A percentile compares a stretch with the other conserved stretches of the same genome.
These are phyloP conservation scores for Mucuna pruriens DNA, from an alignment of 306 rosid genomes.

Conservation along the genomic window DNA sequence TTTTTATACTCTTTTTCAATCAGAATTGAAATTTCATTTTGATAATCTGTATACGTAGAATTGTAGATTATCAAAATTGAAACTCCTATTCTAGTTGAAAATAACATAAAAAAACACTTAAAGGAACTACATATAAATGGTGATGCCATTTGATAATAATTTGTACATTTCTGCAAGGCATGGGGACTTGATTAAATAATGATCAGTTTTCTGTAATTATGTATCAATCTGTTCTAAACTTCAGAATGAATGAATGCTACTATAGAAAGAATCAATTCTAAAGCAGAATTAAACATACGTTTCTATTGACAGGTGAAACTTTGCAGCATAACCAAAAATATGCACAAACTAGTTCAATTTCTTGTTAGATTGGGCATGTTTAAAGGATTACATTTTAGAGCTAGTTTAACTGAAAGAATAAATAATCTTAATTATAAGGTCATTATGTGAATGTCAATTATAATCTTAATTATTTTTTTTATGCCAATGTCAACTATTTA, in stretches of 20 bases:
- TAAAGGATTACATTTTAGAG: background rate
- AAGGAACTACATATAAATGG: background rate
- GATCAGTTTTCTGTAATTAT: background rate
- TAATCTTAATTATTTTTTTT: background rate
- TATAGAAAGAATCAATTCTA: background rate
- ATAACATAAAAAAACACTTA: background rate
- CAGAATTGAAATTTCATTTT: background rate
- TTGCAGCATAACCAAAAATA: background rate
- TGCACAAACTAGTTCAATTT: background rate
- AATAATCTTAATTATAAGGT: background rate
- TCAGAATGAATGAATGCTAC: background rate
- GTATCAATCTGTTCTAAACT: background rate
- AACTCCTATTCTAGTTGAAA: background rate
- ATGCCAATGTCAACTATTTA: background rate
- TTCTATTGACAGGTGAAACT: background rate
- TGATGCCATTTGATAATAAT: conserved; percentile 3
- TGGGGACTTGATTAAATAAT: background rate
- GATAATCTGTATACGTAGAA: background rate
- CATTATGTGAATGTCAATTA: background rate
- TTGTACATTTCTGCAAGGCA: background rate
- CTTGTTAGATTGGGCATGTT: background rate
- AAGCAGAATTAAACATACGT: background rate
- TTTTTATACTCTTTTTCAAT: background rate
- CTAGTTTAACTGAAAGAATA: background rate
- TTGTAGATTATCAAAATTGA: background rate